These are phyloP conservation scores for Xerocomus minutiporus DNA, from an alignment of 1,284 basidiomycete species.

Conservation along the genomic window DNA sequence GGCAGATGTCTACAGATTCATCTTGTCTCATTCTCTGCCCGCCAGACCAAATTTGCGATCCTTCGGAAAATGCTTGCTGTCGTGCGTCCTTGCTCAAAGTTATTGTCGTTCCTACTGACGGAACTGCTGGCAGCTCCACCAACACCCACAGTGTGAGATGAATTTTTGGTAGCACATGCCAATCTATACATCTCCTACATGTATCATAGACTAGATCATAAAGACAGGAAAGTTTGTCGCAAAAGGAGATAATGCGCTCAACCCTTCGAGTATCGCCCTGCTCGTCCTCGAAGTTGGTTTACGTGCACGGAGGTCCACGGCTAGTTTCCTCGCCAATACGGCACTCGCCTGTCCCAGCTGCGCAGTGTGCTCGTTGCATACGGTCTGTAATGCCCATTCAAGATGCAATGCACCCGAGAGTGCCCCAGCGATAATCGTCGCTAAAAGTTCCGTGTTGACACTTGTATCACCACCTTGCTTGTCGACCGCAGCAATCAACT, in stretches of 20 bases:
- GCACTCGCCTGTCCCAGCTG: constrained; percentile 58
- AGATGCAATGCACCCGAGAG: constrained; percentile 62
- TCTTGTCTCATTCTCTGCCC: constrained; percentile 54
- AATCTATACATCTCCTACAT: not conserved
- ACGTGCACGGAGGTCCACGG: constrained; percentile 50
- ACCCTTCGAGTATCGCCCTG: constrained; percentile 49
- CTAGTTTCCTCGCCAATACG: constrained; percentile 58
- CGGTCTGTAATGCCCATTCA: constrained; percentile 59
- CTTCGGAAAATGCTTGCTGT: constrained; percentile 71
- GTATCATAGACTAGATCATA: constrained; percentile 30
- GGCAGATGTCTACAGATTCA: constrained; percentile 40
- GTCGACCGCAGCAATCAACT: constrained; percentile 54
- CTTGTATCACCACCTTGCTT: constrained; percentile 49
- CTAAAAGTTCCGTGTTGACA: constrained; percentile 56
- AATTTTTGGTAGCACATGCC: not conserved
- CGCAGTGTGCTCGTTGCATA: constrained; percentile 44
- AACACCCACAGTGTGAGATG: constrained; percentile 39
- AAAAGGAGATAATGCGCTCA: constrained; percentile 60
- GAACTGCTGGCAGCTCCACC: constrained; percentile 42
- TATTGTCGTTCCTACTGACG: constrained; percentile 1
- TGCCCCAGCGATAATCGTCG: constrained; percentile 56
- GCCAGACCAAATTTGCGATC: constrained; percentile 61
- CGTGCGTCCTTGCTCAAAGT: constrained; percentile 47
- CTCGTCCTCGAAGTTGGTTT: constrained; percentile 49
- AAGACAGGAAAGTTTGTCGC: constrained; percentile 71